Conservation (phyloP, 352 stramenopile genomes). For the Phytopythium vexans region DNA sequence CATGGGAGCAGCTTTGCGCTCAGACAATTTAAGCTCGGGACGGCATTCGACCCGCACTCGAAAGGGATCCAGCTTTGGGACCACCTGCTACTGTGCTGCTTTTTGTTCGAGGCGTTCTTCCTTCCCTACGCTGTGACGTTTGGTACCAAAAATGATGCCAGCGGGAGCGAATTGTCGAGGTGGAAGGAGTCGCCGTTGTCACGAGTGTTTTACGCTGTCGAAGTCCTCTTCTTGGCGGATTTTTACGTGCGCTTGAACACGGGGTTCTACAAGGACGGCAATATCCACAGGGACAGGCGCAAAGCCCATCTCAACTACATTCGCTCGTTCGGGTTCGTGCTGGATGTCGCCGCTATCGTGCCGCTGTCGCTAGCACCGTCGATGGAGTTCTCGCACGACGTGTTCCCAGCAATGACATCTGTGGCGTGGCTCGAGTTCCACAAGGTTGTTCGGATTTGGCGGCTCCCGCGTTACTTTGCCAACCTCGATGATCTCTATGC, state of each 20-base stretch:
- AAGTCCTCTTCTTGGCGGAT: slow-evolving; percentile 45
- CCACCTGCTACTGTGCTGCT: slow-evolving; percentile 33
- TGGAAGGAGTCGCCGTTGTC: slow-evolving; percentile 9
- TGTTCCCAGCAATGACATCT: not conserved
- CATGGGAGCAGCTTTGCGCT: not conserved
- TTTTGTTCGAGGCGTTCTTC: slow-evolving; percentile 49
- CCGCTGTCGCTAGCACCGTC: slow-evolving; percentile 33
- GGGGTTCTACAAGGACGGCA: slow-evolving; percentile 55
- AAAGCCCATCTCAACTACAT: slow-evolving; percentile 42
- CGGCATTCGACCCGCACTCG: slow-evolving; percentile 51
- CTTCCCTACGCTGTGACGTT: slow-evolving; percentile 43
- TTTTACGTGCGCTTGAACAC: slow-evolving; percentile 59
- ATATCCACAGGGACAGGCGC: slow-evolving; percentile 36
- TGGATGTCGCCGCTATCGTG: slow-evolving; percentile 39
- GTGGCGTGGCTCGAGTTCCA: slow-evolving; percentile 41
- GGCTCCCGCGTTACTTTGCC: slow-evolving; percentile 36
- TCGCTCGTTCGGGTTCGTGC: slow-evolving; percentile 30
- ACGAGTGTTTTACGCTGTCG: slow-evolving; percentile 27
- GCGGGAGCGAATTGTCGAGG: not conserved
- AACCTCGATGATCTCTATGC: slow-evolving; percentile 56
- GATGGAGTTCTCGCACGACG: not conserved
- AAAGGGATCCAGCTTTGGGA: slow-evolving; percentile 42
- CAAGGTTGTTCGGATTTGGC: slow-evolving; percentile 47
- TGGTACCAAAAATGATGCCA: not conserved
- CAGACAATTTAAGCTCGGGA: slow-evolving; percentile 31